Base-by-base conservation (phyloP, 305 asterid species). In the Lippia alba region DNA sequence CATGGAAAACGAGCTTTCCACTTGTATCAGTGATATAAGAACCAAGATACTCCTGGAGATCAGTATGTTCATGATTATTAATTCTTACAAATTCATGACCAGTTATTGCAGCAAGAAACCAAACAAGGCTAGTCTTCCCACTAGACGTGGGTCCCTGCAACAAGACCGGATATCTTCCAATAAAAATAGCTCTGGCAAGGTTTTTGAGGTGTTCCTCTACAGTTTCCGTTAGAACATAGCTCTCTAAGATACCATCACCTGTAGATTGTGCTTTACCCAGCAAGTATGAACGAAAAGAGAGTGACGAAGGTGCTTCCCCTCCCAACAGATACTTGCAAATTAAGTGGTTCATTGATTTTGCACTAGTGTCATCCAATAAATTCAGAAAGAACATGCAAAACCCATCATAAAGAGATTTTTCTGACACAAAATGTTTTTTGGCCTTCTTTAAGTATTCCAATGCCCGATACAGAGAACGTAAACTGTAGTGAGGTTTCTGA, bases 121-220 rank as follows among this genome's bases (percentile, higher is more conserved):
- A 76, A 73, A 95, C 97, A 72, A 95, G 91, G 83, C 99, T 95
- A 66, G 99, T 95, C 84, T 95, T 95, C 63, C 99, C 99, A 80
- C 99, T 95, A 74, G 99, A 95, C 6, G 99, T 95, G 54, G 98
- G 99, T 36, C 99, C 99, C 83, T 95, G 99, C 78, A 95, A 83
- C 66, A 95, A 87, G 55, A 92, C 96, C 0, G 99, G 98, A 83
- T 92, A 92, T 74, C 91, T 86, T 77, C 90, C 81, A 60, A 87
- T 81, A 79, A 86, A 86, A 79, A 92, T 85, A 65, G 96, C 96
- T 46, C 91, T 91, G 33, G 95, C 91, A 74, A 95, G 89, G 84
- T 86, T 87, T 73, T 73, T 76, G 59, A 90, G 90, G 79, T 90
- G 96, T 78, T 89, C 84, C 83, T 78, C 64, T 44, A 95, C 97